phyloP scores from a whole-genome alignment of 768 basidiomycete genomes.

The Tulasnella sp. region DNA sequence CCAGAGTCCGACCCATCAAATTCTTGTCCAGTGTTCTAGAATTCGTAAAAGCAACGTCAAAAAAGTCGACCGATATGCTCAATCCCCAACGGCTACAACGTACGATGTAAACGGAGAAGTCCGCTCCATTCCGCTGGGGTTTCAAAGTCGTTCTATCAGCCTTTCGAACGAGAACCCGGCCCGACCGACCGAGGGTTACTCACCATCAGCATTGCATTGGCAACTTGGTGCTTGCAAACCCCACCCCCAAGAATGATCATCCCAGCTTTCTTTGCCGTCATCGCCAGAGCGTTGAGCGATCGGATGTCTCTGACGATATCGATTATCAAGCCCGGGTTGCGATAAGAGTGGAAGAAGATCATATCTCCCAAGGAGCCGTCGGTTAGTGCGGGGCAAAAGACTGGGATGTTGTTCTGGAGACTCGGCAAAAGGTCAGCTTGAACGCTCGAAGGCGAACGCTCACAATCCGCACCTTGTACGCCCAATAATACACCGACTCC shows the following conservation, averaged over 20 bases:
- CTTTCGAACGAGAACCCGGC: slow-evolving; percentile 6
- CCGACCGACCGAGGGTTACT: slow-evolving; percentile 26
- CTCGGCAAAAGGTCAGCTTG: slow-evolving; percentile 3
- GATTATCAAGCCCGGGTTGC: slow-evolving; percentile 69
- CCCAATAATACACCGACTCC: slow-evolving; percentile 98
- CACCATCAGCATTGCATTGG: slow-evolving; percentile 99
- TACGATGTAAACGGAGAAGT: slow-evolving; percentile 93
- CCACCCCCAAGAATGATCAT: slow-evolving; percentile 98
- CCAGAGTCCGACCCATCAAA: slow-evolving; percentile 98
- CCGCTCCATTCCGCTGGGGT: slow-evolving; percentile 87
- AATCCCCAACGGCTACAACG: slow-evolving; percentile 27
- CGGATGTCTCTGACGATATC: slow-evolving; percentile 96
- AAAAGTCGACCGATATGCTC: neutral
- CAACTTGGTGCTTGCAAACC: slow-evolving; percentile 98
- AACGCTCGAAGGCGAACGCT: slow-evolving; percentile 26
- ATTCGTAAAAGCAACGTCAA: neutral
- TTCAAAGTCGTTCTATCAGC: slow-evolving; percentile 1
- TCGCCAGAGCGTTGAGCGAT: slow-evolving; percentile 77
- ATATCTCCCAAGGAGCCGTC: slow-evolving; percentile 98
- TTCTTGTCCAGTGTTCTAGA: slow-evolving; percentile 98
- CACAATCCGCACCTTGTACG: slow-evolving; percentile 72
- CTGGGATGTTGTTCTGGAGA: slow-evolving; percentile 90
- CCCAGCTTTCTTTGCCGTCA: slow-evolving; percentile 85
- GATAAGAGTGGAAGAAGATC: slow-evolving; percentile 98
- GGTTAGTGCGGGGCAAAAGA: slow-evolving; percentile 96